phyloP scores from a whole-genome alignment of 129 eudicot genomes.

The Flaveria robusta region DNA sequence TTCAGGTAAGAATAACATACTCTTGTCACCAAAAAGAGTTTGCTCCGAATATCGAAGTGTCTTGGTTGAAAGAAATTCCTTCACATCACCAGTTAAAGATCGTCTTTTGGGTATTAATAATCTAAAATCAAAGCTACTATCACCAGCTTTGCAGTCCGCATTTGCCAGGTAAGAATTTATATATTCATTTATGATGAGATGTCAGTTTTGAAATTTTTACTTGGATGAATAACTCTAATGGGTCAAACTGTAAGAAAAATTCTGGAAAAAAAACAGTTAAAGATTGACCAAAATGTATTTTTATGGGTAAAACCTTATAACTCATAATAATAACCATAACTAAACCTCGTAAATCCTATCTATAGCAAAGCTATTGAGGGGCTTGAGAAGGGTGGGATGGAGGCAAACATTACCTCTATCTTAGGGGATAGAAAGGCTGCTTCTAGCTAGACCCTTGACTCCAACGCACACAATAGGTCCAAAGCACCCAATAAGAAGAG shows the following conservation, averaged over 20 bases:
- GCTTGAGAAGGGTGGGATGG: too few relatives aligned
- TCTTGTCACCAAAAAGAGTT: conserved; percentile 87
- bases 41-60: conserved; percentile 82
- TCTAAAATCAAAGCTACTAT: conserved; percentile 65
- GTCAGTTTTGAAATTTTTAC: neutral
- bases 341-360: too few relatives aligned
- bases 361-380: too few relatives aligned
- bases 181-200: neutral
- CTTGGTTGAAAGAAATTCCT: conserved; percentile 88
- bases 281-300: neutral
- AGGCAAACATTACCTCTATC: too few relatives aligned
- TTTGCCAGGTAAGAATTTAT: conserved; percentile 72
- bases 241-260: neutral
- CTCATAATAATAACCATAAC: too few relatives aligned
- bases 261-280: neutral
- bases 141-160: conserved; percentile 90
- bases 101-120: conserved; percentile 68
- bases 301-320: neutral
- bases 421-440: too few relatives aligned
- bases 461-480: too few relatives aligned
- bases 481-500: too few relatives aligned
- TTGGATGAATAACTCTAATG: neutral
- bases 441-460: too few relatives aligned
- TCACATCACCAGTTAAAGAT: conserved; percentile 96
- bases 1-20: conserved; percentile 69